Evolutionary conservation across 495 filamentous ascomycete species (phyloP), one percentile per base, ranked within the genome.

Genomic region (Pseudevernia furfuracea): DNA sequence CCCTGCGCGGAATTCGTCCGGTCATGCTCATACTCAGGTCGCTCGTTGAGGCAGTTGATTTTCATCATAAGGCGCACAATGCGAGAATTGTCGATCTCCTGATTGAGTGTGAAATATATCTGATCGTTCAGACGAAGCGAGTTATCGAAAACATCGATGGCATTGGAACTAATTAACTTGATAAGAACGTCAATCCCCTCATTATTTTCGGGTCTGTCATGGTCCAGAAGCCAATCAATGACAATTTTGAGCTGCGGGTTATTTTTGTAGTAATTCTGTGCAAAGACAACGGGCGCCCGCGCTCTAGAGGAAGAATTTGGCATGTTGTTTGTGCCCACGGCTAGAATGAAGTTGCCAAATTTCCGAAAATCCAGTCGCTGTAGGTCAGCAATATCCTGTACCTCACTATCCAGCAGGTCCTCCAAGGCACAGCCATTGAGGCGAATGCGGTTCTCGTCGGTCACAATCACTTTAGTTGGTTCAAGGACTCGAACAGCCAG

Each of bases 1-100:
- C 91, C 92, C 28, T 84, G 92, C 74, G 96, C 92, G 19, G 89
- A 87, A 92, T 92, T 97, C 58, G 84, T 82, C 23, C 77, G 78
- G 59, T 89, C 84, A 34, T 84, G 80, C 30, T 90, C 88, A 62
- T 87, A 86, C 70, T 97, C 93, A 3, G 90, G 91, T 7, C 94
- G 87, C 70, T 97, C 94, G 69, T 90, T 90, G 68, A 98, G 84
- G 61, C 88, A 81, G 60, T 86, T 87, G 52, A 98, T 76, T 74
- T 98, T 98, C 62, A 85, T 83, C 74, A 96, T 76, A 39, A 93
- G 81, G 48, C 94, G 88, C 58, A 90, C 84, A 5, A 96, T 72
- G 15, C 94, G 85, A n/a, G 87, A 90, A 68, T 97, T 97, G 69
- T 97, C 94, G 28, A 97, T 82, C 73, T 97, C 95, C 52, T 83